Evolutionary conservation across 805 yeast species (phyloP).

Genomic region (Nakazawaea holstii): DNA sequence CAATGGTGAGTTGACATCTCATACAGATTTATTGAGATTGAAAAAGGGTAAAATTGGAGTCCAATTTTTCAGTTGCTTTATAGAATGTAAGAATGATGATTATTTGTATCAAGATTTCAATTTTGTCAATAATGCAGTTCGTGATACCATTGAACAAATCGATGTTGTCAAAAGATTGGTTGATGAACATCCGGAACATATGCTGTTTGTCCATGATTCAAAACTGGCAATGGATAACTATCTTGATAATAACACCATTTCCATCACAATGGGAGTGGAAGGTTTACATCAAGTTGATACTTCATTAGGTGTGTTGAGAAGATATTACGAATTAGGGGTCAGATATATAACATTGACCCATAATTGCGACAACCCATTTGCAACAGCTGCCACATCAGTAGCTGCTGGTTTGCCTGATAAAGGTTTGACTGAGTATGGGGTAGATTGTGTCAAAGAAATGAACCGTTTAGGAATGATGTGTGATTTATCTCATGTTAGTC

Average conservation of each 20-base stretch:
- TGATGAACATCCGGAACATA: constrained; percentile 30
- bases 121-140: constrained; percentile 34
- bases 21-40: constrained; percentile 39
- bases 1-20: constrained; percentile 32
- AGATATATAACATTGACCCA: constrained; percentile 41
- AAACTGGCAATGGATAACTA: constrained; percentile 35
- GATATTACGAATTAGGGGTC: constrained; percentile 36
- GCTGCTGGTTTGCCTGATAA: constrained; percentile 32
- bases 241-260: constrained; percentile 22
- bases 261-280: constrained; percentile 40
- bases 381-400: constrained; percentile 39
- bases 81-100: constrained; percentile 33
- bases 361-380: constrained; percentile 43
- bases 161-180: constrained; percentile 43
- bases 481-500: constrained; percentile 42
- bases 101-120: constrained; percentile 38
- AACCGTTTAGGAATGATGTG: constrained; percentile 44
- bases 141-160: constrained; percentile 51
- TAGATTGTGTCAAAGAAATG: constrained; percentile 36
- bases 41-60: constrained; percentile 39
- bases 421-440: constrained; percentile 38
- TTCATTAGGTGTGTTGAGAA: constrained; percentile 35
- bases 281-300: constrained; percentile 40
- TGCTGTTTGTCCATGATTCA: constrained; percentile 35
- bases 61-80: constrained; percentile 46